Evolutionary conservation across 2,329 filamentous ascomycete species (phyloP), one percentile per base, ranked within the genome.

Genomic region (Colletotrichum caudatum): DNA sequence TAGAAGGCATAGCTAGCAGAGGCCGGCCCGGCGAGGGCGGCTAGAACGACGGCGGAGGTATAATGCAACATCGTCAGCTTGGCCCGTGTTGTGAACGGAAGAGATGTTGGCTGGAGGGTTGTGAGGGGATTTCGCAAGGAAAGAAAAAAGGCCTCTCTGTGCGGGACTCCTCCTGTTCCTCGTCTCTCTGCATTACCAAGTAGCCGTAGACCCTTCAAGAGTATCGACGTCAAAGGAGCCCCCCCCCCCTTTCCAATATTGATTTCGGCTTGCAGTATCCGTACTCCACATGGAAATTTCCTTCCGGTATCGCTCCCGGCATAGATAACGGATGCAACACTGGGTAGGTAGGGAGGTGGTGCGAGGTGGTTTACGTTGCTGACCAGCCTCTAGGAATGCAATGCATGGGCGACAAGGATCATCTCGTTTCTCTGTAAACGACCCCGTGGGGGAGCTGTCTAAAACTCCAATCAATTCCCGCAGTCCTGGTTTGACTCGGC

Each of bases 1-100:
- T 85, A 85, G 76, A 85, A 85, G 18, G 82, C 83, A 75, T 85
- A 84, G 77, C 84, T 85, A n/a, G 82, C 82, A n/a, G 61, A 58
- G 26, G 72, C 72, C 9, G 74, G 69, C 8, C 73, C 46, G 12
- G 74, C 65, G 41, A 75, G 71, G 71, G 51, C 66, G 16, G 67
- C 71, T 51, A 73, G 53, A 2, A 71, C 35, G 46, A 64, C 65
- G 46, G 64, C 64, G 41, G 65, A 69, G 59, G 29, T 50, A 50
- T n/a, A n/a, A n/a, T 69, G 65, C 46, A 69, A 61, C 54, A 69
- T 64, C 69, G 57, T 69, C n/a, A n/a, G n/a, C 69, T 69, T 33
- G 16, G 29, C 20, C 60, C 35, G 29, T 64, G 18, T 48, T 23
- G 33, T 41, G 9, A 48, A 54, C 33, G 46, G 39, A 50, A 23